Percentiles rank a stretch among this genome's conserved stretches.
phyloP scores from a whole-genome alignment of 352 stramenopile species.

The Phytopythium litorale region DNA sequence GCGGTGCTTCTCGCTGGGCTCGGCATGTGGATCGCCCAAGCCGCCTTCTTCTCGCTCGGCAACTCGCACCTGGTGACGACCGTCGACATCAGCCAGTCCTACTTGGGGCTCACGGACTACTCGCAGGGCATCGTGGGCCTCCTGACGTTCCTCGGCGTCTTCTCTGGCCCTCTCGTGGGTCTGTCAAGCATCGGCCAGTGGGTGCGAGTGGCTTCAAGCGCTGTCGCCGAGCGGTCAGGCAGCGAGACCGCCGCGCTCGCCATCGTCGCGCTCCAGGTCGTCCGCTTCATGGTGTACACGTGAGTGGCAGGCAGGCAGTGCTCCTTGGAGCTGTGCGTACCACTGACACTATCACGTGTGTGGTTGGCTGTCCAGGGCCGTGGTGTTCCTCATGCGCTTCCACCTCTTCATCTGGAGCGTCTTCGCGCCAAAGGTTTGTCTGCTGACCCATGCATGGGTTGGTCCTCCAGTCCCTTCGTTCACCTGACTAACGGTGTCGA shows the following conservation, averaged over 20 bases:
- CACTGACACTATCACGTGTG: slow-evolving; percentile 2
- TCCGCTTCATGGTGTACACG: slow-evolving; percentile 67
- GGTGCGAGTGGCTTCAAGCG: slow-evolving; percentile 12
- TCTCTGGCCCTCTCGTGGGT: slow-evolving; percentile 67
- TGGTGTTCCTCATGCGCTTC: slow-evolving; percentile 88
- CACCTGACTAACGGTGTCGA: neutral
- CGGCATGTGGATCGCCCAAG: slow-evolving; percentile 48
- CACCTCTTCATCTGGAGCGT: slow-evolving; percentile 92
- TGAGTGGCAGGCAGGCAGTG: slow-evolving; percentile 16
- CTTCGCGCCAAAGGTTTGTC: slow-evolving; percentile 80
- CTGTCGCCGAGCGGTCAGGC: neutral
- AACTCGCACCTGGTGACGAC: slow-evolving; percentile 90
- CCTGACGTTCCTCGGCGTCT: slow-evolving; percentile 72
- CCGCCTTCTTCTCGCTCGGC: slow-evolving; percentile 79
- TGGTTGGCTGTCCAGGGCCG: slow-evolving; percentile 30
- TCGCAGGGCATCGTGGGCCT: slow-evolving; percentile 76
- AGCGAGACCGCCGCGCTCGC: slow-evolving; percentile 16
- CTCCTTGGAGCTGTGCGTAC: neutral
- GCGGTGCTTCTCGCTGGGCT: slow-evolving; percentile 20
- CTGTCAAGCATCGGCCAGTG: slow-evolving; percentile 47
- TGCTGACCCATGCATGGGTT: neutral
- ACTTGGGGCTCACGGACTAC: slow-evolving; percentile 75
- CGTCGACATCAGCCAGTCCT: slow-evolving; percentile 87
- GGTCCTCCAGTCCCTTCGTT: neutral
- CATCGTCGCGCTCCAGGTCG: slow-evolving; percentile 51